Conservation (phyloP, 148 eudicot species). For the Beta vulgaris region DNA sequence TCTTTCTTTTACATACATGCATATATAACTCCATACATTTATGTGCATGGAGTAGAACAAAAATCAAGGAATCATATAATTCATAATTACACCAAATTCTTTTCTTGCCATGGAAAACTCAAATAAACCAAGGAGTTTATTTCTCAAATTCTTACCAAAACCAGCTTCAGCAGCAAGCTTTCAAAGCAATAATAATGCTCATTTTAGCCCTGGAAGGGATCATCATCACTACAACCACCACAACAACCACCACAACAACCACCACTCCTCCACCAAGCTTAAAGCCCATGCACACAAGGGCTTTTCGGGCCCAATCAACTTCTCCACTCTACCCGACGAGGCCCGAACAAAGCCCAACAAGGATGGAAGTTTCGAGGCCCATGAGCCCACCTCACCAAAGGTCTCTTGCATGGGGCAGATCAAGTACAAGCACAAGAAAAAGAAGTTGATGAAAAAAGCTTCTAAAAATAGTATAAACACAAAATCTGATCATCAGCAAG, state of each 20-base stretch:
- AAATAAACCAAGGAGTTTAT: constrained; percentile 40
- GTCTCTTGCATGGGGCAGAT: constrained; percentile 92
- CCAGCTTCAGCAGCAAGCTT: constrained; percentile 52
- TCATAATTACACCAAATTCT: too few species aligned
- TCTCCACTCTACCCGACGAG: constrained; percentile 49
- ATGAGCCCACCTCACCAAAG: constrained; percentile 82
- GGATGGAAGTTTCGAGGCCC: constrained; percentile 10
- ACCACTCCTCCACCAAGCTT: constrained; percentile 23
- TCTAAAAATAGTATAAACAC: not conserved
- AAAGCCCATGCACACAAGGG: constrained; percentile 37
- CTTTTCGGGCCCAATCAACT: constrained; percentile 51
- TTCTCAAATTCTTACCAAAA: constrained; percentile 57
- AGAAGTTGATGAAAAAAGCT: constrained; percentile 16
- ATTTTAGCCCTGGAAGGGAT: constrained; percentile 55
- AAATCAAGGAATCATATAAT: not conserved
- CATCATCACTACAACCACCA: constrained; percentile 21
- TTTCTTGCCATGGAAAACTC: constrained; percentile 24
- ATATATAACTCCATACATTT: not conserved
- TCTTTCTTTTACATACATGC: not conserved
- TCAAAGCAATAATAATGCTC: constrained; percentile 52
- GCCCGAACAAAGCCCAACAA: constrained; percentile 47
- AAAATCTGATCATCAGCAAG: not conserved
- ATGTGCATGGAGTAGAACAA: not conserved
- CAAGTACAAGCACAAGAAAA: constrained; percentile 52
- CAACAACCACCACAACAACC: constrained; percentile 24